phyloP scores from a whole-genome alignment of 2,329 filamentous ascomycete genomes.

The Phoma herbarum region DNA sequence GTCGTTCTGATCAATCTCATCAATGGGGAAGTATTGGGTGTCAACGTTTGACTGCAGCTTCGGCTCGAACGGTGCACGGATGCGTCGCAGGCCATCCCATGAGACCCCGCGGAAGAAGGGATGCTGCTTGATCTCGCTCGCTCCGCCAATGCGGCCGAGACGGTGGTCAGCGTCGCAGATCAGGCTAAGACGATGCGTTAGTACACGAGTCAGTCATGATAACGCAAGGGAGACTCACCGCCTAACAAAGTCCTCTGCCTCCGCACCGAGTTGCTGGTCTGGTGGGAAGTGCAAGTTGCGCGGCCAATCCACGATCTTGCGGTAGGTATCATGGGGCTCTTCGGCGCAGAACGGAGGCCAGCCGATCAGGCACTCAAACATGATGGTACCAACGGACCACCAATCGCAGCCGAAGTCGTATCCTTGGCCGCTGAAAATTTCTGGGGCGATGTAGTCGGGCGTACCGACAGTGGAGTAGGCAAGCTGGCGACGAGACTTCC shows the following conservation, averaged over 20 bases:
- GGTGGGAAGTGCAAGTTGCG: conserved; percentile 96
- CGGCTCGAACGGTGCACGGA: conserved; percentile 95
- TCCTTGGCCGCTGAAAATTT: conserved; percentile 96
- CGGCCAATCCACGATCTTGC: conserved; percentile 99
- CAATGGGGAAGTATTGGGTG: conserved; percentile 97
- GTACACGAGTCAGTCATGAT: conserved; percentile 24
- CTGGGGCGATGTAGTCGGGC: conserved; percentile 97
- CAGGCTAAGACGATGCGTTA: conserved; percentile 65
- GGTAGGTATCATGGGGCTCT: conserved; percentile 96
- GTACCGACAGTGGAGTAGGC: conserved; percentile 98
- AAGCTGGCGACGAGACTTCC: conserved; percentile 92
- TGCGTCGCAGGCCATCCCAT: conserved; percentile 90
- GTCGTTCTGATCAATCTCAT: conserved; percentile 97
- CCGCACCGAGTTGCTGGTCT: conserved; percentile 85
- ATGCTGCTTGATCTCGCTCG: conserved; percentile 91
- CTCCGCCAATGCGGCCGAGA: conserved; percentile 81
- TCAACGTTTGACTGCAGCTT: conserved; percentile 92
- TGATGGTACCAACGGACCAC: conserved; percentile 99
- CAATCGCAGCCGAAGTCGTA: conserved; percentile 98
- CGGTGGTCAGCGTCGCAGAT: conserved; percentile 94
- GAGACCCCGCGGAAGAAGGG: conserved; percentile 97
- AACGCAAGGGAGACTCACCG: conserved; percentile 66
- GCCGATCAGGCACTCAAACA: conserved; percentile 98
- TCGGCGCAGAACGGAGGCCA: conserved; percentile 99
- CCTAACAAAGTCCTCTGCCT: conserved; percentile 91